Base-by-base conservation (phyloP, 768 basidiomycete genomes). In the Leccinum aurantiacum region DNA sequence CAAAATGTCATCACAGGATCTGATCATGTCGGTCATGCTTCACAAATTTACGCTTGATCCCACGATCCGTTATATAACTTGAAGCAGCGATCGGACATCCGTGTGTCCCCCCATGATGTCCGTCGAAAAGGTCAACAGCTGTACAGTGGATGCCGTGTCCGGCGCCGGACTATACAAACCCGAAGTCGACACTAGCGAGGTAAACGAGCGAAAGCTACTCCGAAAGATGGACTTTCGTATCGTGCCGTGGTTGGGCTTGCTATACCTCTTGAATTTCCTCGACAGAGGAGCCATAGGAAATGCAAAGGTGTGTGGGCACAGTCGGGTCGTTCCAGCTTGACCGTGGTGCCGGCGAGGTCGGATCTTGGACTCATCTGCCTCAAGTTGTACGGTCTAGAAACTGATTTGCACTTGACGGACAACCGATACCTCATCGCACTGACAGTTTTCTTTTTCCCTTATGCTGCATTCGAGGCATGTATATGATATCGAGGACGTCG, bases 371-470 rank as follows among this genome's bases (percentile, higher is more conserved):
- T 46, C 37, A 44, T n/a, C 37, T 22, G 24, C 25, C 6, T 15
- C 52, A 62, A 88, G 87, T 67, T 90, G 48, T 89, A 89, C 60
- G 71, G 79, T 58, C 75, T 90, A 60, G 82, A 82, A 63, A 63
- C 61, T 15, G 84, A 88, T 65, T 73, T 89, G 47, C 74, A 82
- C 33, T 83, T 89, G 27, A 80, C 78, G 6, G 84, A 89, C 66
- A 80, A 75, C 51, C 87, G 89, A 66, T 89, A 89, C 68, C 77
- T 89, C 31, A 77, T 87, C 56, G 85, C 86, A 4, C 75, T 89
- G 53, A 88, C 87, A 4, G 80, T 89, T 4, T 91, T 92, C 78
- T 92, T 90, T 75, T 86, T 90, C 58, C 85, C 86, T 9, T 91
- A 87, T 69, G 78, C 88, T 24, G 60, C 86, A 46, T 85, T 90